A percentile compares a stretch with the other conserved stretches of the same genome.
phyloP scores from a whole-genome alignment of 352 stramenopile species.

The Phytopythium delawarense region DNA sequence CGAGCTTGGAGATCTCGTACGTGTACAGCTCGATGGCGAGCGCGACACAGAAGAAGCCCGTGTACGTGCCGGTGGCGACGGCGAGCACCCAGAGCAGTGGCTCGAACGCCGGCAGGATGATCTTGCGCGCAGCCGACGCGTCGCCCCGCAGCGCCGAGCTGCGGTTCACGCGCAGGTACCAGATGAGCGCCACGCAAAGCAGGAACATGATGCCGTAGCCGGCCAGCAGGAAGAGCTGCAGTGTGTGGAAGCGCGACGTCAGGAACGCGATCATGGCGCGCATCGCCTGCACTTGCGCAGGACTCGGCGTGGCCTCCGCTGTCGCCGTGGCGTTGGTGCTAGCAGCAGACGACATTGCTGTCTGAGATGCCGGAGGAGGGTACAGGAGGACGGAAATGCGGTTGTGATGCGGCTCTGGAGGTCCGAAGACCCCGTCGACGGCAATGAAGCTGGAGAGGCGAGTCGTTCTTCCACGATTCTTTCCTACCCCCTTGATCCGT shows the following conservation, averaged over 20 bases:
- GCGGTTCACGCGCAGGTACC: slow-evolving; percentile 46
- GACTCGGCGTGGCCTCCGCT: slow-evolving; percentile 22
- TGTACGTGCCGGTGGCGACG: slow-evolving; percentile 39
- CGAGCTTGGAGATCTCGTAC: slow-evolving; percentile 46
- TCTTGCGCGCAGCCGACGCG: slow-evolving; percentile 39
- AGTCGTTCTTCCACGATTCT: slow-evolving; percentile 1
- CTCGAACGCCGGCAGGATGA: slow-evolving; percentile 60
- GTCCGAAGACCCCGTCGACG: not conserved
- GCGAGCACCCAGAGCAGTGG: slow-evolving; percentile 48
- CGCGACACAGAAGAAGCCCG: slow-evolving; percentile 37
- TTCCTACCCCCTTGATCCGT: not conserved
- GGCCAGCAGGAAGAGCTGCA: slow-evolving; percentile 51
- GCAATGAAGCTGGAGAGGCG: not conserved
- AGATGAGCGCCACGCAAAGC: slow-evolving; percentile 35
- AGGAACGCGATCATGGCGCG: slow-evolving; percentile 35
- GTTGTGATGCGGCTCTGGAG: not conserved
- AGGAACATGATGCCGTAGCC: slow-evolving; percentile 60
- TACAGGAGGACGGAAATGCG: not conserved
- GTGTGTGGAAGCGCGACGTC: slow-evolving; percentile 31
- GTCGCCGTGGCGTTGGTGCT: not conserved
- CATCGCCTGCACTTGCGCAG: slow-evolving; percentile 21
- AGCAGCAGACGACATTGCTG: not conserved
- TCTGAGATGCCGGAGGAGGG: not conserved
- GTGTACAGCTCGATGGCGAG: slow-evolving; percentile 38
- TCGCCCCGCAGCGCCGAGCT: slow-evolving; percentile 40